phyloP scores from a whole-genome alignment of 2,329 filamentous ascomycete genomes.

The Paracorniculantispora psalliotae region DNA sequence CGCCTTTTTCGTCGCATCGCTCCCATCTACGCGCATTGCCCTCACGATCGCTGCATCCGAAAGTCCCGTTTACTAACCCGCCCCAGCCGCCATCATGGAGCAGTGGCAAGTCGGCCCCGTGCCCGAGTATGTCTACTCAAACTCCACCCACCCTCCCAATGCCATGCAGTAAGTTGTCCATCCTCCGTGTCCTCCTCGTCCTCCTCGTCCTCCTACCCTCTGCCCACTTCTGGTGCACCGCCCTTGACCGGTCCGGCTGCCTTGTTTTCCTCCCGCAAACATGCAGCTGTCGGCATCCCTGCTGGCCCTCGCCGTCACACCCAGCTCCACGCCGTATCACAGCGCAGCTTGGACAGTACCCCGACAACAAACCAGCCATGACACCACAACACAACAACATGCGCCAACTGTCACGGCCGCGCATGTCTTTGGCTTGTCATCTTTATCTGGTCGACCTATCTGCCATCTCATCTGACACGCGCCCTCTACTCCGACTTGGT shows the following conservation, averaged over 20 bases:
- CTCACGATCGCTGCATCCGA: neutral
- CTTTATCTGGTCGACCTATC: too few relatives aligned
- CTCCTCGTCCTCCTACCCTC: neutral
- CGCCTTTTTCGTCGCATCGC: slow-evolving; percentile 8
- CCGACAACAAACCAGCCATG: too few relatives aligned
- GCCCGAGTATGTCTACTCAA: slow-evolving; percentile 55
- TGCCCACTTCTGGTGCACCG: too few relatives aligned
- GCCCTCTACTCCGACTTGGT: neutral
- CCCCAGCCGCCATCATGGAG: slow-evolving; percentile 39
- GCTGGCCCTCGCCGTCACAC: neutral
- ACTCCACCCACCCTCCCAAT: slow-evolving; percentile 48
- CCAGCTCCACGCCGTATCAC: neutral
- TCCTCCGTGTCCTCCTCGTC: slow-evolving; percentile 9
- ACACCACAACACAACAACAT: too few relatives aligned
- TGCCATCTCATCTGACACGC: too few relatives aligned
- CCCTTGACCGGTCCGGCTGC: neutral
- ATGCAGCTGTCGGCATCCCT: neutral
- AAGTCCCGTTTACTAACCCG: neutral
- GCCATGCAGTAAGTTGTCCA: slow-evolving; percentile 55
- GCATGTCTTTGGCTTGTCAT: too few relatives aligned
- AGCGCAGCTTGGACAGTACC: neutral
- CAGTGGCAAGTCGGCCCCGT: slow-evolving; percentile 58
- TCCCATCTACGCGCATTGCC: neutral
- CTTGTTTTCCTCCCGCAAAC: slow-evolving; percentile 10
- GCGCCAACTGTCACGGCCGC: too few relatives aligned